A percentile compares a stretch with the other conserved stretches of the same genome.
phyloP scores from a whole-genome alignment of 2,329 filamentous ascomycete species.

The Penicillium griseofulvum region DNA sequence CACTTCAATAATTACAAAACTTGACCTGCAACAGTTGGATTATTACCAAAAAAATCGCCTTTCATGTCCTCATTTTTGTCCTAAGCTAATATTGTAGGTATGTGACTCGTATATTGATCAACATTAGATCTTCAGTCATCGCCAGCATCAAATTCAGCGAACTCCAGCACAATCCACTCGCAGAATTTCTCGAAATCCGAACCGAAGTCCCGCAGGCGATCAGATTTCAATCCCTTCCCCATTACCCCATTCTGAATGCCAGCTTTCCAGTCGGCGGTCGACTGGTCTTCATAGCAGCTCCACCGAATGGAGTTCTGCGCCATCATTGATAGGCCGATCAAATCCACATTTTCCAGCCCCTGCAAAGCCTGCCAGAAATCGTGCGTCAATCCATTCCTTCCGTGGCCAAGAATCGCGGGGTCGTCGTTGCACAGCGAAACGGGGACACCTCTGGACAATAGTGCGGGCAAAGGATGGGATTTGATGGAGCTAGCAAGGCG shows the following conservation, averaged over 20 bases:
- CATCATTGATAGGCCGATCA: constrained; percentile 79
- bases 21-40: neutral
- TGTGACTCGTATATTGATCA: constrained; percentile 14
- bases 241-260: constrained; percentile 72
- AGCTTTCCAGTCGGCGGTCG: constrained; percentile 65
- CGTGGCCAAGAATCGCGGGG: constrained; percentile 82
- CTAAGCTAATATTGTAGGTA: neutral
- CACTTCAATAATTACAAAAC: neutral
- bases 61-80: neutral
- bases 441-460: constrained; percentile 78
- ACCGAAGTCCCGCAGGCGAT: constrained; percentile 74
- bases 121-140: constrained; percentile 30
- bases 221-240: constrained; percentile 68
- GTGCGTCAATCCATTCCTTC: constrained; percentile 76
- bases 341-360: constrained; percentile 85
- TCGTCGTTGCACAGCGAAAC: constrained; percentile 89
- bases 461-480: constrained; percentile 75
- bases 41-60: neutral
- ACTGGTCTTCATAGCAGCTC: constrained; percentile 83
- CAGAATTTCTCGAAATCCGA: constrained; percentile 86
- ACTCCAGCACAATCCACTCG: constrained; percentile 82
- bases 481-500: constrained; percentile 73
- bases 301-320: constrained; percentile 92
- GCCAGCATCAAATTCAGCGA: constrained; percentile 50
- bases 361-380: constrained; percentile 94